Base-by-base conservation (phyloP, 164 flowering plant genomes). In the Platanus orientalis region DNA sequence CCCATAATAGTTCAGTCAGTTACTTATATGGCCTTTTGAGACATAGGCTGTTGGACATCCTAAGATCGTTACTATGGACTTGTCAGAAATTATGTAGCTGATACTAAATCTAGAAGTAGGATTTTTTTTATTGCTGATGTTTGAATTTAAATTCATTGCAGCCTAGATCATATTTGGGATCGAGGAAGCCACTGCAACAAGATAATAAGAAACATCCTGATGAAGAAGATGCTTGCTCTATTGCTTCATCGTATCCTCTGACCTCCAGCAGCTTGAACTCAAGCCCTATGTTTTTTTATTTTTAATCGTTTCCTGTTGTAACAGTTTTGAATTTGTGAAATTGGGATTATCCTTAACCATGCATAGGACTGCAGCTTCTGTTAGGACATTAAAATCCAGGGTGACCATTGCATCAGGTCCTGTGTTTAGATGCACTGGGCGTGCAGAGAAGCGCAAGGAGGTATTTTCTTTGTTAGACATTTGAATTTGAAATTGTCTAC, bases 221-320 rank as follows among this genome's bases (percentile, higher is more conserved):
- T 71, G 96, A 94, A 61, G 99, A 94, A 61, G 96, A 94, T 71
- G 68, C 67, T 64, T 80, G 78, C 70, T 94, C 99, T 50, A 76
- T 83, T 39, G 76, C 91, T 68, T 93, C 97, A 57, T 91, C 93
- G 93, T 94, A 94, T 89, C 91, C 97, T 84, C 30, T 45, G 49
- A 0, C 5, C 20, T 34, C 49, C 2, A 45, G 5, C 5, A 21
- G 25, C 19, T 11, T 23, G 40, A 34, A 26, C n/a, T 40, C 32
- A 7, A 28, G 6, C 28, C 4, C n/a, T 60, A n/a, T 30, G 23
- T 29, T 49, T 70, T 19, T 16, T 52, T 56, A 20, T 28, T 5
- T 32, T 2, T 36, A 12, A 3, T 6, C 26, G 7, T 49, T 42
- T 4, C 26, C 26, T 36, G 26, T 57, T 54, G 32, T 32, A 42